A percentile compares a stretch with the other conserved stretches of the same genome.
Conservation (phyloP, 164 flowering plant genomes). For the Nelumbo lutea region DNA sequence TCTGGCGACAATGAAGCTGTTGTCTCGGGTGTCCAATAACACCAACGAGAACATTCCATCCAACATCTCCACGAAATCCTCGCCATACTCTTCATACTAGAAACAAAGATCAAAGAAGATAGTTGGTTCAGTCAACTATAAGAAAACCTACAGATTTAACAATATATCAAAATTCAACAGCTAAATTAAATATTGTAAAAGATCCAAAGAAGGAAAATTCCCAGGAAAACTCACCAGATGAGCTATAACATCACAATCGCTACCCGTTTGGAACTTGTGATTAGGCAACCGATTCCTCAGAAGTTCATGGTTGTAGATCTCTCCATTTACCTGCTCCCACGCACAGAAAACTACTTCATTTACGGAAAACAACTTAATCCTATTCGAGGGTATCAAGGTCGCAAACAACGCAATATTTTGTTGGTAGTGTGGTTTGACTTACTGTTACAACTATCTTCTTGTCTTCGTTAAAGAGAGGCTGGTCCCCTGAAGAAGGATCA, state of each 20-base stretch:
- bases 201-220: too few species aligned
- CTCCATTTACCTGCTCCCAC: constrained; percentile 81
- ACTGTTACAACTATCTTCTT: constrained; percentile 80
- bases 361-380: neutral
- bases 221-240: constrained; percentile 55
- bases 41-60: constrained; percentile 98
- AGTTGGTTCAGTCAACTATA: neutral
- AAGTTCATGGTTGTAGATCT: constrained; percentile 89
- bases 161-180: neutral
- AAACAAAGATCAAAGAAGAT: constrained; percentile 1
- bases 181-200: too few species aligned
- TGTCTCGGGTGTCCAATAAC: constrained; percentile 79
- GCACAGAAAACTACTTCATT: neutral
- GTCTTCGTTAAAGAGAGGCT: constrained; percentile 89
- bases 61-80: constrained; percentile 82
- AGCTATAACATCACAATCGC: constrained; percentile 95
- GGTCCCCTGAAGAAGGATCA: constrained; percentile 97
- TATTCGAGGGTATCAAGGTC: too few species aligned
- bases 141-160: neutral
- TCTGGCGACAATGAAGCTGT: constrained; percentile 84
- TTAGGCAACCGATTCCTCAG: constrained; percentile 56
- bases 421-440: neutral
- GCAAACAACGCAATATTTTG: neutral
- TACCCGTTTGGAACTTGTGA: constrained; percentile 80
- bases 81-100: constrained; percentile 89